phyloP scores from a whole-genome alignment of 2,329 filamentous ascomycete genomes.

The Tolypocladium ophioglossoides region DNA sequence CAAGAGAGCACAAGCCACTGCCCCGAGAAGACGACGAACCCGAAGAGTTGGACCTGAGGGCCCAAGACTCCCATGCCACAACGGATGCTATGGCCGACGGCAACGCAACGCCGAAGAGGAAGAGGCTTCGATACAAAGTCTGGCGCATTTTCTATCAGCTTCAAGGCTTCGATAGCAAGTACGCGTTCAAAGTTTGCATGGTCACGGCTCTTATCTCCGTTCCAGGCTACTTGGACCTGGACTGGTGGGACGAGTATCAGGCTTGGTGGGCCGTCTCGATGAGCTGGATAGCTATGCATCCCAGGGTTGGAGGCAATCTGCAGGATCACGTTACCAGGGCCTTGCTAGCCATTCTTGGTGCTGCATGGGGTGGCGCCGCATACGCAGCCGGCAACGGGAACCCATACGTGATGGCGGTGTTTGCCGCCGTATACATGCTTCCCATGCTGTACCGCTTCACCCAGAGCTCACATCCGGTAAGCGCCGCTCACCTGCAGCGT shows the following conservation, averaged over 20 bases:
- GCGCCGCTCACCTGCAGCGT: conserved; percentile 1
- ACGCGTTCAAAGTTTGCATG: conserved; percentile 44
- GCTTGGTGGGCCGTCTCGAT: conserved; percentile 49
- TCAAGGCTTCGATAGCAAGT: conserved; percentile 47
- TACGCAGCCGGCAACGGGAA: conserved; percentile 40
- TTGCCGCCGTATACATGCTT: conserved; percentile 46
- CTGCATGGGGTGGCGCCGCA: conserved; percentile 42
- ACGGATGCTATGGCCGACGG: conserved; percentile 28
- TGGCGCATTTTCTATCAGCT: conserved; percentile 41
- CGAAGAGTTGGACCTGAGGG: background rate
- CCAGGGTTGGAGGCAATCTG: conserved; percentile 44
- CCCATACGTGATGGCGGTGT: conserved; percentile 43
- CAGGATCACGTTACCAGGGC: conserved; percentile 45
- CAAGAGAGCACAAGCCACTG: conserved; percentile 23
- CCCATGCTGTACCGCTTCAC: conserved; percentile 49
- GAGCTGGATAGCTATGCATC: conserved; percentile 42
- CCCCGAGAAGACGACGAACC: conserved; percentile 12
- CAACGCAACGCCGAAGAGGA: conserved; percentile 20
- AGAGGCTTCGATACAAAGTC: conserved; percentile 31
- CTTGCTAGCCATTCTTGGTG: conserved; percentile 38
- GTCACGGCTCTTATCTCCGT: conserved; percentile 40
- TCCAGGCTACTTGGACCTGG: conserved; percentile 37
- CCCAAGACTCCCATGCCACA: conserved; percentile 21
- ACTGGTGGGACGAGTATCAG: conserved; percentile 45
- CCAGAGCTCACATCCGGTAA: conserved; percentile 41